Evolutionary conservation across 164 flowering plant species (phyloP).

Genomic region (Vitis rupestris): DNA sequence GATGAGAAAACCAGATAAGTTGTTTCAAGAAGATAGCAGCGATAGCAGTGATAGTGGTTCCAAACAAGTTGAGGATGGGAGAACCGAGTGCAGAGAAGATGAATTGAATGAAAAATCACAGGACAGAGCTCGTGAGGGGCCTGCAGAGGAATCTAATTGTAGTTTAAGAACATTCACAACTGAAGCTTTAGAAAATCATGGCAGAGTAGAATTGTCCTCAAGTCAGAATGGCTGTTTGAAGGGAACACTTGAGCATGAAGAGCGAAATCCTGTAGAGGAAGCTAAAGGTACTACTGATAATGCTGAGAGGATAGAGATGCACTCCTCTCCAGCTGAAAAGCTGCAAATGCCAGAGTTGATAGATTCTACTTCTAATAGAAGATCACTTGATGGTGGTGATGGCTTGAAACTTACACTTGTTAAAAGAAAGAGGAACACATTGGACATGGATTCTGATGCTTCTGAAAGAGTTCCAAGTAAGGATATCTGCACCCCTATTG

Average conservation of each 20-base stretch:
- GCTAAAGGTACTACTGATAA: slow-evolving; percentile 11
- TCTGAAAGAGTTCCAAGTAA: slow-evolving; percentile 17
- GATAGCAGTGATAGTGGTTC: slow-evolving; percentile 6
- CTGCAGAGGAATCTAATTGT: slow-evolving; percentile 21
- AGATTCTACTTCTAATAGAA: slow-evolving; percentile 16
- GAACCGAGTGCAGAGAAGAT: slow-evolving; percentile 13
- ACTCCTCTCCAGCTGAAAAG: slow-evolving; percentile 15
- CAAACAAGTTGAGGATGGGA: slow-evolving; percentile 19
- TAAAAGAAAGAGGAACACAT: slow-evolving; percentile 19
- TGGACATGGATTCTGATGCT: slow-evolving; percentile 26
- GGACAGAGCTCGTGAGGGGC: slow-evolving; percentile 11
- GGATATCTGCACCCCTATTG: slow-evolving; percentile 17
- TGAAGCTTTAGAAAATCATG: slow-evolving; percentile 4
- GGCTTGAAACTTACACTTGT: slow-evolving; percentile 6
- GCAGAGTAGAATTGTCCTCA: slow-evolving; percentile 10
- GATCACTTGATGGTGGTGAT: slow-evolving; percentile 8
- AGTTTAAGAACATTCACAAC: slow-evolving; percentile 6
- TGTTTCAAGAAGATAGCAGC: slow-evolving; percentile 11
- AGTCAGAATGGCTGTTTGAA: slow-evolving; percentile 6
- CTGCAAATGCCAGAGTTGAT: slow-evolving; percentile 7
- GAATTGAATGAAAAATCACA: slow-evolving; percentile 8
- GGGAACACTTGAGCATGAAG: slow-evolving; percentile 10
- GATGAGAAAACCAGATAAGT: slow-evolving; percentile 13
- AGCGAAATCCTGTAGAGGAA: not conserved
- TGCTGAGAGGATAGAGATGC: slow-evolving; percentile 9